phyloP scores from a whole-genome alignment of 2,329 filamentous ascomycete species.

The Trichoderma hamatum region DNA sequence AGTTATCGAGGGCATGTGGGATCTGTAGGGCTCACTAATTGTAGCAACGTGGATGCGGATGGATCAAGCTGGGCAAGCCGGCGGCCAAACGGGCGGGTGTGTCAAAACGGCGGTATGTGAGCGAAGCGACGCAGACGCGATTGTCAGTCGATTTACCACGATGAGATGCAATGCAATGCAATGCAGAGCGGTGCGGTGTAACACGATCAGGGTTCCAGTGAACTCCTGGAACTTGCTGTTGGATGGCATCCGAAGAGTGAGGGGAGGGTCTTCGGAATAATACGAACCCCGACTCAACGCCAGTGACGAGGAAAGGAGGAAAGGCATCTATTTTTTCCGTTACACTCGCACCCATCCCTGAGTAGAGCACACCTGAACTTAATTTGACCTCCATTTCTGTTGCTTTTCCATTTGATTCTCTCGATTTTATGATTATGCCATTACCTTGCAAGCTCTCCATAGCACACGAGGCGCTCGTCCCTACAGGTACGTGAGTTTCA shows the following conservation, averaged over 20 bases:
- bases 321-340: neutral
- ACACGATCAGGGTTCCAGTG: neutral
- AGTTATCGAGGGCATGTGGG: neutral
- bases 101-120: neutral
- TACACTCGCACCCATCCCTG: neutral
- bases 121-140: constrained; percentile 2
- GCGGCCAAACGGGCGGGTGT: neutral
- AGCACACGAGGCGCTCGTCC: neutral
- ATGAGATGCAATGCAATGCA: constrained; percentile 4
- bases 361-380: neutral
- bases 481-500: neutral
- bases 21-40: neutral
- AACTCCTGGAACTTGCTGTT: neutral
- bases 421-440: neutral
- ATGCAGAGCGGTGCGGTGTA: neutral
- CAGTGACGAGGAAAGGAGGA: neutral
- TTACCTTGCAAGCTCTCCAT: neutral
- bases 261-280: constrained; percentile 7
- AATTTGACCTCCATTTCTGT: neutral
- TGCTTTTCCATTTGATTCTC: neutral
- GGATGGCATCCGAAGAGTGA: neutral
- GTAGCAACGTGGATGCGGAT: neutral
- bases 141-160: neutral
- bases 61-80: neutral
- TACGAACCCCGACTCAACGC: neutral